A percentile compares a stretch with the other conserved stretches of the same genome.
These are phyloP conservation scores for Diaporthe amygdali DNA, from an alignment of 2,329 filamentous ascomycete species.

Conservation along the genomic window DNA sequence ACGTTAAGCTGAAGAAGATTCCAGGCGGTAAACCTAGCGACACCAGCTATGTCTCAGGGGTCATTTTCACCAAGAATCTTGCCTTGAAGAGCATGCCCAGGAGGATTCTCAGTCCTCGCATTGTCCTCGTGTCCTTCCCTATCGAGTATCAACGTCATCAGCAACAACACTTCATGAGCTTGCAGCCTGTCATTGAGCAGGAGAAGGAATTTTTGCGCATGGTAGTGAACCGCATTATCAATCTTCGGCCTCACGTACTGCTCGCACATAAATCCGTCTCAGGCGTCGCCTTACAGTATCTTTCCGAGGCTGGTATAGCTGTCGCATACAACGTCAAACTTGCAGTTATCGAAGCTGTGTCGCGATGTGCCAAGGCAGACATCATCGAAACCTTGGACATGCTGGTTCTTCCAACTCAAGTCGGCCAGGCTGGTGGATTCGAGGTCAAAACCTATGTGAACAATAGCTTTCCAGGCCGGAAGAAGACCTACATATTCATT, in stretches of 20 bases:
- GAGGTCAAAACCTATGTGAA: constrained; percentile 96
- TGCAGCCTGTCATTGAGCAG: constrained; percentile 95
- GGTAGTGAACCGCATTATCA: constrained; percentile 88
- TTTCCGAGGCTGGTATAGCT: constrained; percentile 87
- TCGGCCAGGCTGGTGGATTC: constrained; percentile 84
- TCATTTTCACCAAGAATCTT: constrained; percentile 97
- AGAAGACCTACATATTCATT: constrained; percentile 95
- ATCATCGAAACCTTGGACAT: constrained; percentile 97
- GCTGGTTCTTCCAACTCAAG: constrained; percentile 76
- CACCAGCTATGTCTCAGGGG: constrained; percentile 93
- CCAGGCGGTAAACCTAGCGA: constrained; percentile 88
- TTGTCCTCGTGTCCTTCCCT: constrained; percentile 91
- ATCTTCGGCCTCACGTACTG: constrained; percentile 81
- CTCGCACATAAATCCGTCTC: constrained; percentile 94
- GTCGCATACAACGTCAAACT: constrained; percentile 97
- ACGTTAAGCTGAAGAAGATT: constrained; percentile 97
- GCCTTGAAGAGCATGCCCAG: constrained; percentile 96
- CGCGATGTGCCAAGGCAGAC: constrained; percentile 87
- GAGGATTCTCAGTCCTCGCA: constrained; percentile 81
- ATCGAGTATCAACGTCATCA: constrained; percentile 95
- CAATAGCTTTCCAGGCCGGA: constrained; percentile 72
- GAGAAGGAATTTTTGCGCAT: constrained; percentile 93
- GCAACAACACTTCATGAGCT: constrained; percentile 91
- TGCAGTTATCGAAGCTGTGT: constrained; percentile 93
- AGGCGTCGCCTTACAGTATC: constrained; percentile 84